A percentile compares a stretch with the other conserved stretches of the same genome.
Conservation (phyloP, 2,329 filamentous ascomycete species). For the Xylariaceae sp. region DNA sequence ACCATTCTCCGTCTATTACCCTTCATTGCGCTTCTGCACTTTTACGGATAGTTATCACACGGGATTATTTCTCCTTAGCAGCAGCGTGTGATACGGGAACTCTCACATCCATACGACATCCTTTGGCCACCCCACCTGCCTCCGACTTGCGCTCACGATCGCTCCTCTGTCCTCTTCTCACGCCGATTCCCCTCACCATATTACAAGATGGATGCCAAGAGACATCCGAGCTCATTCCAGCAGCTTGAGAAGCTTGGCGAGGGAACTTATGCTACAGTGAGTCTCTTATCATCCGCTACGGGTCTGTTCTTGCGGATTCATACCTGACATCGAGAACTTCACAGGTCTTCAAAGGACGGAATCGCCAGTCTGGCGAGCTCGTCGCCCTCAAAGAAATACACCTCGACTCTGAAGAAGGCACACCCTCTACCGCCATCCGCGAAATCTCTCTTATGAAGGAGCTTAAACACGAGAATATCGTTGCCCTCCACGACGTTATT, state of each 20-base stretch:
- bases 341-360: constrained; percentile 96
- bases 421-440: constrained; percentile 92
- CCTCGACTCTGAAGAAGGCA: constrained; percentile 96
- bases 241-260: constrained; percentile 98
- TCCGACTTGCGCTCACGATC: too few relatives aligned
- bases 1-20: too few relatives aligned
- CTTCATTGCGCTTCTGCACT: too few relatives aligned
- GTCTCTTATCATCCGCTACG: constrained; percentile 26
- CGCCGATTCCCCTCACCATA: too few relatives aligned
- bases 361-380: constrained; percentile 92
- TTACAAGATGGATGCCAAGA: constrained; percentile 77
- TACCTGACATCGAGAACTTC: constrained; percentile 2
- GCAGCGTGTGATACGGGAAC: too few relatives aligned
- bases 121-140: too few relatives aligned
- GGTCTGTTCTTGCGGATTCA: neutral
- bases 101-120: too few relatives aligned
- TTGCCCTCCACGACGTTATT: constrained; percentile 95
- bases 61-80: too few relatives aligned
- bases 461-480: constrained; percentile 97
- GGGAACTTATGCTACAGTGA: constrained; percentile 95
- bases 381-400: constrained; percentile 98
- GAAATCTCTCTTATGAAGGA: constrained; percentile 99
- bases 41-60: too few relatives aligned
- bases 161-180: too few relatives aligned
- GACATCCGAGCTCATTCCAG: constrained; percentile 95